These are phyloP conservation scores for Schizophyllum commune DNA, from an alignment of 1,284 basidiomycete genomes.

Conservation along the genomic window DNA sequence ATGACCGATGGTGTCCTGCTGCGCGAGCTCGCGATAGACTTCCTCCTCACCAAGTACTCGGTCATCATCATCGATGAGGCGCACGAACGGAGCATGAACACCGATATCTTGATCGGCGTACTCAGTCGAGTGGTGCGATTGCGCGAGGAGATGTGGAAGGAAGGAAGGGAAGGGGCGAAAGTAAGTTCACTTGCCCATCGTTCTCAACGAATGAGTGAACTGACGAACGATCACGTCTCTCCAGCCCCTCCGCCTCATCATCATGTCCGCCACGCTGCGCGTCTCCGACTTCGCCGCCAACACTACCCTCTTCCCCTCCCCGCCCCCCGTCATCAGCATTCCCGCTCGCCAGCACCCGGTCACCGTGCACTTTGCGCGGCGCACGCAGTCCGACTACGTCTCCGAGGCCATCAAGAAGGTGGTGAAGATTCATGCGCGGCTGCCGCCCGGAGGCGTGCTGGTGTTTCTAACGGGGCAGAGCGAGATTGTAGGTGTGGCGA, in stretches of 20 bases:
- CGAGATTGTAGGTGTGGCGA: constrained; percentile 88
- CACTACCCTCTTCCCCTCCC: constrained; percentile 68
- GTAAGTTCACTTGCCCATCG: constrained; percentile 26
- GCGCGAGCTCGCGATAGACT: constrained; percentile 88
- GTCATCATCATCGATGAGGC: constrained; percentile 97
- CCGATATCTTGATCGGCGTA: constrained; percentile 95
- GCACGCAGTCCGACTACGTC: constrained; percentile 85
- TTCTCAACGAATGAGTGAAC: not conserved
- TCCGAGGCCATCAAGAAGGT: constrained; percentile 88
- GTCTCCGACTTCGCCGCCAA: constrained; percentile 93
- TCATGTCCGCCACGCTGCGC: constrained; percentile 98
- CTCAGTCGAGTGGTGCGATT: constrained; percentile 87
- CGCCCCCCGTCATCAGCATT: constrained; percentile 89
- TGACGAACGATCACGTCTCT: not conserved
- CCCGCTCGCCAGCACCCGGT: constrained; percentile 93
- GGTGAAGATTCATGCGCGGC: constrained; percentile 86
- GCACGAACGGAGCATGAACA: constrained; percentile 97
- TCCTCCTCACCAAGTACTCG: constrained; percentile 85
- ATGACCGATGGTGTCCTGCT: constrained; percentile 99
- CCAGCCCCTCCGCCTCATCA: constrained; percentile 74
- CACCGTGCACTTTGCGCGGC: constrained; percentile 88
- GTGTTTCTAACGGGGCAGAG: constrained; percentile 99
- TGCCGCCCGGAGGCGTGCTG: constrained; percentile 90
- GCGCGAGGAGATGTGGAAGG: constrained; percentile 83
- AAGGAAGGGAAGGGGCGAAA: constrained; percentile 59